A percentile compares a stretch with the other conserved stretches of the same genome.
phyloP scores from a whole-genome alignment of 1,284 basidiomycete species.

The Cryptococcus hybrid region DNA sequence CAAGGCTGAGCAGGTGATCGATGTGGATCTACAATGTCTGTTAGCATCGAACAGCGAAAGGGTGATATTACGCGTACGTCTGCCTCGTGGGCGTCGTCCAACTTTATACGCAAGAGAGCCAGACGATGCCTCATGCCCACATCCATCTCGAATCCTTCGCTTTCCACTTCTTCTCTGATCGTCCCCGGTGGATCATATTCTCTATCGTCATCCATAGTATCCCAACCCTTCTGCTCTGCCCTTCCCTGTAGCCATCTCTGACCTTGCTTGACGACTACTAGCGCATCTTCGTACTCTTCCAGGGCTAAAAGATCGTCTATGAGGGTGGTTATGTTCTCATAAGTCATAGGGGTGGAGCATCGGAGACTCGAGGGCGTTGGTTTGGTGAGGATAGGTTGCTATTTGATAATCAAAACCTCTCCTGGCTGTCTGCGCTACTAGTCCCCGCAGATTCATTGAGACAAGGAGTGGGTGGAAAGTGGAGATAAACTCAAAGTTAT shows the following conservation, averaged over 20 bases:
- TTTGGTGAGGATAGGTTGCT: slow-evolving; percentile 34
- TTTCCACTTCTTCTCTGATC: slow-evolving; percentile 37
- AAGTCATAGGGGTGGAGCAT: slow-evolving; percentile 30
- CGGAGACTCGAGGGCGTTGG: slow-evolving; percentile 1
- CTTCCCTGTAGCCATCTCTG: slow-evolving; percentile 88
- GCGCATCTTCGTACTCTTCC: slow-evolving; percentile 65
- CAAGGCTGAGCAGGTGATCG: slow-evolving; percentile 65
- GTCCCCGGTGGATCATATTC: slow-evolving; percentile 68
- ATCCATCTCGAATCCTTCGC: slow-evolving; percentile 66
- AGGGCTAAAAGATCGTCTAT: slow-evolving; percentile 77
- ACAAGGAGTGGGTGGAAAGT: slow-evolving; percentile 77
- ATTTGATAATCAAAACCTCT: slow-evolving; percentile 60
- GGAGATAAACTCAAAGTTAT: slow-evolving; percentile 75
- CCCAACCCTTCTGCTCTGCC: slow-evolving; percentile 68
- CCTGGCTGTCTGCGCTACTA: slow-evolving; percentile 65
- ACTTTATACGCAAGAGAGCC: slow-evolving; percentile 76
- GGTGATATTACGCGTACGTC: slow-evolving; percentile 56
- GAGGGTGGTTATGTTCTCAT: slow-evolving; percentile 63
- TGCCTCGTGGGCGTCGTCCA: slow-evolving; percentile 77
- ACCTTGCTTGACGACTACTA: slow-evolving; percentile 70
- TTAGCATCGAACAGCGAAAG: slow-evolving; percentile 1
- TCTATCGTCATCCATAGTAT: slow-evolving; percentile 76
- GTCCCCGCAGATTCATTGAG: slow-evolving; percentile 63
- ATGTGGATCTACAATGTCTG: slow-evolving; percentile 64
- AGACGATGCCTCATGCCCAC: slow-evolving; percentile 81